Conservation (phyloP, 1,284 basidiomycete genomes). For the Pterulicium gracile region DNA sequence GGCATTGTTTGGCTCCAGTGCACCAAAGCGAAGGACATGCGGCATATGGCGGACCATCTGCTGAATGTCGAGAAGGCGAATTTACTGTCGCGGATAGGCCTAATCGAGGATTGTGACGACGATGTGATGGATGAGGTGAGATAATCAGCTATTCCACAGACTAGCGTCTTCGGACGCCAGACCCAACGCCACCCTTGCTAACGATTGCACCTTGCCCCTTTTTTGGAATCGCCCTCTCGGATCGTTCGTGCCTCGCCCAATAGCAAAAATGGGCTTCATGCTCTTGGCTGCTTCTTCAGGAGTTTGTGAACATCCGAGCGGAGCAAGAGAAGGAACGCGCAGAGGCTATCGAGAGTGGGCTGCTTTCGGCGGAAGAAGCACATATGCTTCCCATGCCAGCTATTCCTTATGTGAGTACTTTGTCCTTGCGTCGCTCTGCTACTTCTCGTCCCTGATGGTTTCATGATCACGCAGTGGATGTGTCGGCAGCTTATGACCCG, state of each 20-base stretch:
- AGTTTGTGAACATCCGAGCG: slow-evolving; percentile 52
- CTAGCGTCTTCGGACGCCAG: no score
- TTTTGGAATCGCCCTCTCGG: not conserved
- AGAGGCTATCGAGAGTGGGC: slow-evolving; percentile 27
- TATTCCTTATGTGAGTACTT: slow-evolving; percentile 56
- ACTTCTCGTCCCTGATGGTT: slow-evolving; percentile 5
- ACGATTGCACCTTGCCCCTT: not conserved
- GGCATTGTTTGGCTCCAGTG: slow-evolving; percentile 16
- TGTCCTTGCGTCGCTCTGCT: slow-evolving; percentile 8
- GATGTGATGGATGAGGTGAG: slow-evolving; percentile 77
- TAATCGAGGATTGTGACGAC: slow-evolving; percentile 69
- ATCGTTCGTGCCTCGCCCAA: not conserved
- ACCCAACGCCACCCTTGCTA: no score
- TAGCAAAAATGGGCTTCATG: slow-evolving; percentile 77
- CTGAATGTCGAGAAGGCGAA: slow-evolving; percentile 67
- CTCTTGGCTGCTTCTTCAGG: slow-evolving; percentile 63
- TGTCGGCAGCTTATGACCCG: slow-evolving; percentile 76
- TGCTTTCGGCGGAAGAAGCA: slow-evolving; percentile 22
- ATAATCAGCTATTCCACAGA: not conserved
- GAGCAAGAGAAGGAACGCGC: slow-evolving; percentile 35
- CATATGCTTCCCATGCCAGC: slow-evolving; percentile 41
- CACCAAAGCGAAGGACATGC: slow-evolving; percentile 47
- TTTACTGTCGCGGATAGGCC: slow-evolving; percentile 61
- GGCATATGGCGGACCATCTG: slow-evolving; percentile 52
- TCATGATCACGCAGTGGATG: slow-evolving; percentile 31